Percentiles rank a stretch among this genome's conserved stretches.
Evolutionary conservation across 805 yeast genomes (phyloP).

Genomic region (Wickerhamiella occidentalis): DNA sequence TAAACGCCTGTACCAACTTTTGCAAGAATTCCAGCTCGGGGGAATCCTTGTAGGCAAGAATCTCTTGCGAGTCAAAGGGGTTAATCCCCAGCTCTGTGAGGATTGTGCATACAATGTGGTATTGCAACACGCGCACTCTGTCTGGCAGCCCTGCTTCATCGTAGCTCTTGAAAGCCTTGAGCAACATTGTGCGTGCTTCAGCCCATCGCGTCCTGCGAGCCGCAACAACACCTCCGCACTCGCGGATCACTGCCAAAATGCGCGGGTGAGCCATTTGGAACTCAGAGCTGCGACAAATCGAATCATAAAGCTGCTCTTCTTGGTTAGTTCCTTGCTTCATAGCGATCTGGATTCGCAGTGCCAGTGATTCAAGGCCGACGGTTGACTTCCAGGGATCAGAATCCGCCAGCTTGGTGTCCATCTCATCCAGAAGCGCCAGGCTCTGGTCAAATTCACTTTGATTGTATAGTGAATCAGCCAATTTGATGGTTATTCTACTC

Average conservation of each 20-base stretch:
- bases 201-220: constrained; percentile 45
- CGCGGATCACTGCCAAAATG: constrained; percentile 60
- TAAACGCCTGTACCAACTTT: constrained; percentile 28
- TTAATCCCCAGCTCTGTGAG: constrained; percentile 47
- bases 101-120: constrained; percentile 48
- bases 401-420: constrained; percentile 9
- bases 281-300: constrained; percentile 32
- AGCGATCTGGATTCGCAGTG: constrained; percentile 49
- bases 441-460: constrained; percentile 18
- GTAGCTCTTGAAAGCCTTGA: constrained; percentile 45
- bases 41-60: constrained; percentile 37
- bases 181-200: constrained; percentile 42
- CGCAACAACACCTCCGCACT: constrained; percentile 60
- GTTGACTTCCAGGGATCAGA: constrained; percentile 18
- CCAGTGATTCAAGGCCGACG: constrained; percentile 47
- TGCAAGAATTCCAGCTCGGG: constrained; percentile 26
- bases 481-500: constrained; percentile 24
- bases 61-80: constrained; percentile 64
- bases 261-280: constrained; percentile 53
- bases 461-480: constrained; percentile 26
- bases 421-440: constrained; percentile 10
- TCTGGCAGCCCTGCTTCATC: constrained; percentile 56
- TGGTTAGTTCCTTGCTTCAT: constrained; percentile 31
- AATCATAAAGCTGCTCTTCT: constrained; percentile 36
- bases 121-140: constrained; percentile 46